A percentile compares a stretch with the other conserved stretches of the same genome.
These are phyloP conservation scores for Agaricus bisporus DNA, from an alignment of 768 basidiomycete genomes.

Conservation along the genomic window DNA sequence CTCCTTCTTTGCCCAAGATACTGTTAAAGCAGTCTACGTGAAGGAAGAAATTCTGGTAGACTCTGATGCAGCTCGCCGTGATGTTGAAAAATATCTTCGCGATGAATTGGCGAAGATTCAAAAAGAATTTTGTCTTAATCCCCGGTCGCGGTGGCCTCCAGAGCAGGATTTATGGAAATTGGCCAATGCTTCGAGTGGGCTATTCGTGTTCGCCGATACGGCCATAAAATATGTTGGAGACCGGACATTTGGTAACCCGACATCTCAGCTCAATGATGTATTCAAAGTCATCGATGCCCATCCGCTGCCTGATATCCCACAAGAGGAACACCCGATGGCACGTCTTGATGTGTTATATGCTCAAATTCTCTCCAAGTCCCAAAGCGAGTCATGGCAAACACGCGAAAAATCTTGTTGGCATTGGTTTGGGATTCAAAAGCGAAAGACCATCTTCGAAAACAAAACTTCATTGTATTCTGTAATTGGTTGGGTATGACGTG, in stretches of 20 bases:
- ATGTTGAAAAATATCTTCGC: not conserved
- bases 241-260: not conserved
- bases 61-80: not conserved
- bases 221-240: not conserved
- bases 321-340: slow-evolving; percentile 1
- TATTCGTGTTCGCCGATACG: not conserved
- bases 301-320: not conserved
- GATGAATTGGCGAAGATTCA: not conserved
- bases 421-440: not conserved
- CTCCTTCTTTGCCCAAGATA: not conserved
- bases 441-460: too few species aligned
- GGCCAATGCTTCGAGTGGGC: not conserved
- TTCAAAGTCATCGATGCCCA: not conserved
- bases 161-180: not conserved
- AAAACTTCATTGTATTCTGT: not conserved
- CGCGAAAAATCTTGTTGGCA: not conserved
- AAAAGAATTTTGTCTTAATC: not conserved
- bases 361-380: not conserved
- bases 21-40: not conserved
- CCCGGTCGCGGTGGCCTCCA: not conserved
- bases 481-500: not conserved
- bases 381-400: not conserved
- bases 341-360: slow-evolving; percentile 7
- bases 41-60: not conserved
- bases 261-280: not conserved